Conservation (phyloP, 176 grass and related monocot species). For the Secale cereale region DNA sequence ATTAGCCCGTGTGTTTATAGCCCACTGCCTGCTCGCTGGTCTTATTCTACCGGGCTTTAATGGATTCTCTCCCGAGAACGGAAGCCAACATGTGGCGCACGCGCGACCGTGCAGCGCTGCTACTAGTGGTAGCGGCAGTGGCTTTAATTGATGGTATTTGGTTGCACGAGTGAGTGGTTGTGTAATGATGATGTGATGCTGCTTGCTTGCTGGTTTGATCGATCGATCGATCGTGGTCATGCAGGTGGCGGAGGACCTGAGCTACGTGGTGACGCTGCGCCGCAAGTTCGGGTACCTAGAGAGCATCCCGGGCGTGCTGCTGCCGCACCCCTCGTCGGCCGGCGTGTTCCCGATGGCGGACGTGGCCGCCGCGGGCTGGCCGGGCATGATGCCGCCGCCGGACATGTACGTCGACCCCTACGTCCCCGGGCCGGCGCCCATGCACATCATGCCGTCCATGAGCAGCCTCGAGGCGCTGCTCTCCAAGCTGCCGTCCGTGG, state of each 20-base stretch:
- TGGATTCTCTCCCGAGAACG: not conserved
- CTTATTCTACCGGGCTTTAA: slow-evolving; percentile 1
- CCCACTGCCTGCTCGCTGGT: not conserved
- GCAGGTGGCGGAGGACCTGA: slow-evolving; percentile 87
- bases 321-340: slow-evolving; percentile 84
- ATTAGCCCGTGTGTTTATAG: not conserved
- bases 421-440: slow-evolving; percentile 29
- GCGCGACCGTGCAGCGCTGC: not conserved
- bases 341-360: slow-evolving; percentile 46
- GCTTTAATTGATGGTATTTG: not conserved
- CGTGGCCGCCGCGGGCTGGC: slow-evolving; percentile 31
- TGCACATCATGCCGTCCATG: slow-evolving; percentile 91
- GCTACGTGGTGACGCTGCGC: slow-evolving; percentile 81
- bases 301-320: slow-evolving; percentile 92
- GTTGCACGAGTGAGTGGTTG: not conserved
- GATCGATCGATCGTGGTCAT: not conserved
- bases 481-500: slow-evolving; percentile 89
- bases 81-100: slow-evolving; percentile 27
- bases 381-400: slow-evolving; percentile 27
- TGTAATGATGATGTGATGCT: not conserved
- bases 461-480: slow-evolving; percentile 98
- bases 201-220: not conserved
- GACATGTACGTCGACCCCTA: slow-evolving; percentile 69
- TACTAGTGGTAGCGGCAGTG: not conserved
- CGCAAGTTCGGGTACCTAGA: slow-evolving; percentile 93